Base-by-base conservation (phyloP, 2,329 filamentous ascomycete species). In the Penicillium sp. region DNA sequence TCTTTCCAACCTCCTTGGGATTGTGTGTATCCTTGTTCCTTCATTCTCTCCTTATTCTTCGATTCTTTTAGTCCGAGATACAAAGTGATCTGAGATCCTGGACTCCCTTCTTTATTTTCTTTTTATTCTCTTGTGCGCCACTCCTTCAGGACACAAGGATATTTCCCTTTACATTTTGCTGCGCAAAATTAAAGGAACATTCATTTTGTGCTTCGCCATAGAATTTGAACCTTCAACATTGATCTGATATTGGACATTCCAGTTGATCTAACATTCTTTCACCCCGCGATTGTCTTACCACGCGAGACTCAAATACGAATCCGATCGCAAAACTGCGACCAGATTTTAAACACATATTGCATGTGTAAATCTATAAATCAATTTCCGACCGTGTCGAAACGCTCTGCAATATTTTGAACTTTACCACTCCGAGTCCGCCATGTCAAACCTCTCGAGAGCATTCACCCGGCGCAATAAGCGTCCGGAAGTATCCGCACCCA, bases 401-500 rank as follows among this genome's bases (percentile, higher is more conserved):
- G 28, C 40, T 37, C 28, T 33, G 2, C 40, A 35, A 30, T 30
- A 35, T 41, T 26, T 41, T 43, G 30, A 58, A 43, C n/a, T 30
- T 25, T 25, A 56, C 48, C 17, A 16, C 31, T 50, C 26, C 31
- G 44, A 50, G 42, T 35, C 42, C 60, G 66, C 55, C 57, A 77
- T 75, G 73, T 71, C 74, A 46, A 69, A 68, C 48, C 57, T 77
- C 56, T 72, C 74, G 48, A 70, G 78, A 64, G 78, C 77, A 28
- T 78, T 80, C 57, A 80, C 78, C 56, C 78, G 74, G 68, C 78
- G 78, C 67, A 69, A 68, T 60, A 78, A 76, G 67, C 74, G 75
- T 49, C 73, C 73, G n/a, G 75, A 78, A 50, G 73, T 78, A 19
- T 77, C 75, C 5, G 69, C 71, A 1, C 71, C 75, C 35, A 74